Base-by-base conservation (phyloP, 768 basidiomycete species). In the Psilocybe tampanensis region DNA sequence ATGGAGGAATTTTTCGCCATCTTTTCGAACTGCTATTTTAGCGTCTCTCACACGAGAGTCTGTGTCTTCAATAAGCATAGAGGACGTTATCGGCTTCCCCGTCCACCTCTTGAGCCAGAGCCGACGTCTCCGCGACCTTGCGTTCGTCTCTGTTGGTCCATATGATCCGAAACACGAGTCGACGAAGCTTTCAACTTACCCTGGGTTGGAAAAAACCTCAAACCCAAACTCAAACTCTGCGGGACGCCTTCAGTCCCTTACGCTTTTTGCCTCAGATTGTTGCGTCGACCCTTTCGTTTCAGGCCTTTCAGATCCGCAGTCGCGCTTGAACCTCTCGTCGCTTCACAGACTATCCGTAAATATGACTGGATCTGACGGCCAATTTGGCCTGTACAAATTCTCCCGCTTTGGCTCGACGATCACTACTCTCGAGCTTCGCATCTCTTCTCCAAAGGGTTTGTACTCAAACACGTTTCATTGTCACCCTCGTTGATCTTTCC, bases 351-450 rank as follows among this genome's bases (percentile, higher is more conserved):
- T 59, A 21, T 54, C 58, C 7, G 44, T 58, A 2, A 58, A 58
- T 41, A 29, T 47, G 34, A 55, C 60, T 2, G 56, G 60, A 24
- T 23, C 49, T 9, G 57, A 58, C 34, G 53, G 54, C 13, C 57
- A 54, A 34, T 23, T 17, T 17, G 54, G 56, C 21, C 29, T 62
- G 23, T 24, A 15, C 33, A 55, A 43, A 41, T 36, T 58, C 12
- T 57, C 60, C 1, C 12, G 34, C 11, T 49, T 26, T 54, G 32
- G 45, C 11, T 32, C 11, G 13, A 42, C 49, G 17, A 59, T 57
- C n/a, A 54, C 55, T 2, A 52, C 44, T 12, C 56, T 62, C 7
- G 60, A 62, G 23, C 50, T 62, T 26, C 60, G 60, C 23, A 36
- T 62, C 3, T 44, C 44, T 29, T 54, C 44, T 44, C 17, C 33